Evolutionary conservation across 108 stramenopile genomes (phyloP).

Genomic region (Discostella stelligeroides): DNA sequence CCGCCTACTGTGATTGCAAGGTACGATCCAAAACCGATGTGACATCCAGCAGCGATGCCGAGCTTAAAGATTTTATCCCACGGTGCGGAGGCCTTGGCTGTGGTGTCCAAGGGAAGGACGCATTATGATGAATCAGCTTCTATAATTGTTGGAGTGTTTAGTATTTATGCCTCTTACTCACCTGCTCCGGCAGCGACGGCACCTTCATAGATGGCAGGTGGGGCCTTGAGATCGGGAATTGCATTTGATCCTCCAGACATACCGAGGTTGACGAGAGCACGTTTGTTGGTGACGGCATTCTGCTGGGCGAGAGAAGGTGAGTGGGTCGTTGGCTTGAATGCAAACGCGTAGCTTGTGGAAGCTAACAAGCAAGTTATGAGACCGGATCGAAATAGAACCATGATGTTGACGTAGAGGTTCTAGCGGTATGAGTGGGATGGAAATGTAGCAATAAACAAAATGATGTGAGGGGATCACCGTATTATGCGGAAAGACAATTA

Average conservation of each 20-base stretch:
- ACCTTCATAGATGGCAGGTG: conserved; percentile 74
- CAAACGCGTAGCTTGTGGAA: conserved; percentile 47
- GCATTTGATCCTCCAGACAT: conserved; percentile 60
- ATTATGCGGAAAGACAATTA: too few species aligned
- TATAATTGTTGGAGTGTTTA: too few species aligned
- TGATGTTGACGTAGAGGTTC: neutral
- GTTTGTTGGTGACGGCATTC: conserved; percentile 9
- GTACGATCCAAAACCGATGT: conserved; percentile 88
- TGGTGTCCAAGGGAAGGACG: too few species aligned
- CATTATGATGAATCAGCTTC: too few species aligned
- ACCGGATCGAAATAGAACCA: conserved; percentile 43
- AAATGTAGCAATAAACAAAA: neutral
- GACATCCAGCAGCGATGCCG: conserved; percentile 81
- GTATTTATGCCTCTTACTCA: conserved; percentile 2
- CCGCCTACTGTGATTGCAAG: conserved; percentile 86
- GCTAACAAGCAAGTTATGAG: conserved; percentile 40
- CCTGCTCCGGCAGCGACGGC: conserved; percentile 79
- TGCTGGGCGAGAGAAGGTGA: conserved; percentile 30
- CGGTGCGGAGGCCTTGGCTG: conserved; percentile 66
- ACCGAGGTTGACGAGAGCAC: conserved; percentile 40
- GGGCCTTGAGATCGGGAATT: conserved; percentile 64
- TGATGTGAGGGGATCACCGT: neutral
- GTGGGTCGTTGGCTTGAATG: conserved; percentile 33
- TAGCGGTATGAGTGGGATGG: neutral
- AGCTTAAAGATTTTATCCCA: conserved; percentile 84